These are phyloP conservation scores for Leptographium flavum DNA, from an alignment of 2,329 filamentous ascomycete species.

Conservation along the genomic window DNA sequence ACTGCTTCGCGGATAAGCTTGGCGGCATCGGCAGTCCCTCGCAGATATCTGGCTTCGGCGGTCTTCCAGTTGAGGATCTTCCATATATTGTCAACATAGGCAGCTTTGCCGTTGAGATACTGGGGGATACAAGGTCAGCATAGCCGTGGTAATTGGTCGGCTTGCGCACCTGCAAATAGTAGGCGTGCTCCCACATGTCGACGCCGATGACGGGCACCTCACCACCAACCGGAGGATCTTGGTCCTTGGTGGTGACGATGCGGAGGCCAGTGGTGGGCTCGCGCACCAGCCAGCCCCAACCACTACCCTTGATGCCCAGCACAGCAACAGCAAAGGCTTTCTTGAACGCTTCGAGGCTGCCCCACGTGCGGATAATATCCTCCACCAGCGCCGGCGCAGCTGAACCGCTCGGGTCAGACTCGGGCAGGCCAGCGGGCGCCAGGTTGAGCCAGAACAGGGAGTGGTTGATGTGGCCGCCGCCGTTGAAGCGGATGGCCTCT, in stretches of 20 bases:
- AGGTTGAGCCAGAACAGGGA: slow-evolving; percentile 60
- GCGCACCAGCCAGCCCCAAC: slow-evolving; percentile 78
- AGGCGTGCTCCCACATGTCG: slow-evolving; percentile 92
- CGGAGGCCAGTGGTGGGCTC: slow-evolving; percentile 43
- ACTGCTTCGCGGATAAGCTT: slow-evolving; percentile 28
- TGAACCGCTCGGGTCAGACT: slow-evolving; percentile 32
- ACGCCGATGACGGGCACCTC: slow-evolving; percentile 61
- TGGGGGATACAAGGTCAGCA: slow-evolving; percentile 18
- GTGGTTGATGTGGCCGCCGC: slow-evolving; percentile 54
- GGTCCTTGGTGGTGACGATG: slow-evolving; percentile 74
- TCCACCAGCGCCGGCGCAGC: slow-evolving; percentile 27
- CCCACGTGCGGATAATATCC: slow-evolving; percentile 53
- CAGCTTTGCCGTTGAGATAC: slow-evolving; percentile 63
- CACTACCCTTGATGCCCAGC: slow-evolving; percentile 64
- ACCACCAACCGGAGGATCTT: slow-evolving; percentile 56
- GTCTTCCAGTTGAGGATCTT: slow-evolving; percentile 66
- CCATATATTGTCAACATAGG: slow-evolving; percentile 66
- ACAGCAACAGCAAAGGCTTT: slow-evolving; percentile 51
- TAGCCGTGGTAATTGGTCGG: too few species aligned
- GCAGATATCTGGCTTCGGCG: slow-evolving; percentile 46
- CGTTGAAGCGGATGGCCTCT: slow-evolving; percentile 52
- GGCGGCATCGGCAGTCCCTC: slow-evolving; percentile 30
- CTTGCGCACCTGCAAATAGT: slow-evolving; percentile 58
- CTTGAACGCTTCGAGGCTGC: slow-evolving; percentile 51
- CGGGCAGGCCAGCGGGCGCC: slow-evolving; percentile 40